phyloP scores from a whole-genome alignment of 345 rosid species.

The Arabidopsis thaliana region TAIR10.1 NC_003074.8:17885501-17886000 shows the following conservation, averaged over 20 bases:
- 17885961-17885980: conserved; percentile 52
- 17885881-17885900: conserved; percentile 76
- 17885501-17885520: conserved; percentile 12
- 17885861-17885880: conserved; percentile 64
- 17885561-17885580: conserved; percentile 28
- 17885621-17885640: conserved; percentile 54
- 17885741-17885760: conserved; percentile 60
- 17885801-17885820: conserved; percentile 53
- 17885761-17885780: conserved; percentile 53
- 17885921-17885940: conserved; percentile 57
- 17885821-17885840: conserved; percentile 43
- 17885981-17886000: conserved; percentile 42
- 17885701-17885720: conserved; percentile 70
- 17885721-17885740: conserved; percentile 54
- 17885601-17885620: conserved; percentile 51
- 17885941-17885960: conserved; percentile 48
- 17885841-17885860: conserved; percentile 48
- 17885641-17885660: conserved; percentile 74
- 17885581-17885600: conserved; percentile 5
- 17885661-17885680: conserved; percentile 53
- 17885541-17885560: conserved; percentile 11
- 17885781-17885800: conserved; percentile 62
- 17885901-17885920: conserved; percentile 52
- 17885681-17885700: conserved; percentile 46
- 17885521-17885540: conserved; percentile 33